phyloP scores from a whole-genome alignment of 768 basidiomycete species.

The Agrocybe pediades region DNA sequence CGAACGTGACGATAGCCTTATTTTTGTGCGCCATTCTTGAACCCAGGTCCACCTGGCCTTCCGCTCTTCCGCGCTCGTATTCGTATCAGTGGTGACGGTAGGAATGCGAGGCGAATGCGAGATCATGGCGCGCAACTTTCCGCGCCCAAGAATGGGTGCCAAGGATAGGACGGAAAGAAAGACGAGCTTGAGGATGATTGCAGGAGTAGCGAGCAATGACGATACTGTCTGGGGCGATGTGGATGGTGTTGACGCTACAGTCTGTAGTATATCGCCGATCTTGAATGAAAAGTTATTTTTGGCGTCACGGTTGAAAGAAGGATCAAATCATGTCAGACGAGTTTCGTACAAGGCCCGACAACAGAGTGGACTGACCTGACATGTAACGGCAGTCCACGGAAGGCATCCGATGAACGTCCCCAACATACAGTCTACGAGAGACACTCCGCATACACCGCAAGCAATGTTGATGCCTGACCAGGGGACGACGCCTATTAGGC shows the following conservation, averaged over 20 bases:
- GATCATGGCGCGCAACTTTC: conserved; percentile 62
- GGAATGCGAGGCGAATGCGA: conserved; percentile 26
- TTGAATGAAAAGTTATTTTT: conserved; percentile 24
- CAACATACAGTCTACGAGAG: conserved; percentile 71
- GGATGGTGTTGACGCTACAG: conserved; percentile 72
- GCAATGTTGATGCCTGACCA: conserved; percentile 99
- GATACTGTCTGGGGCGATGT: conserved; percentile 79
- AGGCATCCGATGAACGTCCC: conserved; percentile 83
- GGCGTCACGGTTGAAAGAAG: conserved; percentile 23
- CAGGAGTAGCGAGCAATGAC: conserved; percentile 80
- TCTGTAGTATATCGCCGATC: conserved; percentile 88
- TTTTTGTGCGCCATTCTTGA: conserved; percentile 66
- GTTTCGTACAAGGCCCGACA: conserved; percentile 17
- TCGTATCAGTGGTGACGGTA: conserved; percentile 2
- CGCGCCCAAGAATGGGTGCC: conserved; percentile 81
- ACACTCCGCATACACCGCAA: conserved; percentile 88
- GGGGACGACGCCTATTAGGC: conserved; percentile 91
- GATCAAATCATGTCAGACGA: conserved; percentile 5
- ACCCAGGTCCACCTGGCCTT: conserved; percentile 59
- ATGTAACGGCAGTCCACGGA: conserved; percentile 92
- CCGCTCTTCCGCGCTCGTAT: conserved; percentile 23
- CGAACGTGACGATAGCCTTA: conserved; percentile 55
- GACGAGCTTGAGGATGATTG: conserved; percentile 81
- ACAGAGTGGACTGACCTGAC: conserved; percentile 58
- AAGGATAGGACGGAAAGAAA: conserved; percentile 83